A percentile compares a stretch with the other conserved stretches of the same genome.
These are phyloP conservation scores for Verticillium isaacii DNA, from an alignment of 2,329 filamentous ascomycete species.

Conservation along the genomic window DNA sequence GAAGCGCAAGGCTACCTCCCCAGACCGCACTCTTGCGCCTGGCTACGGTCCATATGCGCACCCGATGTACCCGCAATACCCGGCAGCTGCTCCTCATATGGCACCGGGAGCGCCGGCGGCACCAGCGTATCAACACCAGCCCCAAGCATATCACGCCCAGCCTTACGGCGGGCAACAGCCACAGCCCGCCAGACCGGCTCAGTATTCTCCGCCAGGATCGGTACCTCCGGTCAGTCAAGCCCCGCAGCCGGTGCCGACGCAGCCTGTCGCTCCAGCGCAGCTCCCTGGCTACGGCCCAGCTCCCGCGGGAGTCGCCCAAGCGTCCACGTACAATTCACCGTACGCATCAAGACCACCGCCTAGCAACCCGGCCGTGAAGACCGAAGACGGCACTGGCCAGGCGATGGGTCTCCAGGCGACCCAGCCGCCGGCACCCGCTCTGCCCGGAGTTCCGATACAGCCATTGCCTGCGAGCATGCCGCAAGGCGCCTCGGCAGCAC, in stretches of 20 bases:
- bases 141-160: constrained; percentile 27
- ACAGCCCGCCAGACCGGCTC: constrained; percentile 11
- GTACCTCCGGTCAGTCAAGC: constrained; percentile 10
- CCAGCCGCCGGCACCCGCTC: constrained; percentile 5
- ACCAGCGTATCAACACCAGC: constrained; percentile 26
- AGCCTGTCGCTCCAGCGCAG: constrained; percentile 18
- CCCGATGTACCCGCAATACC: constrained; percentile 19
- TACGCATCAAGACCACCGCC: constrained; percentile 21
- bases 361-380: constrained; percentile 11
- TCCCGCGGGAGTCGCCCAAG: constrained; percentile 11
- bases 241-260: constrained; percentile 16
- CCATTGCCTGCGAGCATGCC: constrained; percentile 9
- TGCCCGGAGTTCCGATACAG: constrained; percentile 5
- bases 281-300: constrained; percentile 18
- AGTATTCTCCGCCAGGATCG: constrained; percentile 10
- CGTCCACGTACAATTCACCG: constrained; percentile 23
- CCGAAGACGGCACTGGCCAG: constrained; percentile 11
- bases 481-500: constrained; percentile 3
- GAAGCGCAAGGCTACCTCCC: constrained; percentile 52
- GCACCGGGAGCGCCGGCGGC: constrained; percentile 22
- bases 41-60: constrained; percentile 23
- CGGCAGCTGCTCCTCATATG: constrained; percentile 24
- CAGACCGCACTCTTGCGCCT: constrained; percentile 38
- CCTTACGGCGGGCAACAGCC: constrained; percentile 17
- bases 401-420: background rate